Conservation (phyloP, 2,329 filamentous ascomycete species). For the Epicoccum nigrum region DNA sequence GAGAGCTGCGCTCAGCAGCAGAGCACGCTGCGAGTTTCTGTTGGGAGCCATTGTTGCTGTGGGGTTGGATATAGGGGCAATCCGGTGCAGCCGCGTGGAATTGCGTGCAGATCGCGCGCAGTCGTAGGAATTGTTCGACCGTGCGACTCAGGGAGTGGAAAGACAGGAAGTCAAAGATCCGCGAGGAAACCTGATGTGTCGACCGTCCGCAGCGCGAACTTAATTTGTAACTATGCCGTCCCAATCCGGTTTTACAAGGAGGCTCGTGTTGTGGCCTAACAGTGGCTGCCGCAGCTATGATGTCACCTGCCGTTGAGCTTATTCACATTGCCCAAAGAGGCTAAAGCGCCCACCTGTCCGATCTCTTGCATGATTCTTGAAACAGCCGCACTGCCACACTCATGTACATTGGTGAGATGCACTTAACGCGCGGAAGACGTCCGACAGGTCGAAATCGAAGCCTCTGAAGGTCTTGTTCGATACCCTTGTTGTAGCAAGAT, state of each 20-base stretch:
- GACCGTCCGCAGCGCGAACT: constrained; percentile 1
- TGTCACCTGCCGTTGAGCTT: constrained; percentile 11
- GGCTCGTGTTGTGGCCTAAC: constrained; percentile 9
- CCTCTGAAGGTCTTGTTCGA: no score
- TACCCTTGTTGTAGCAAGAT: no score
- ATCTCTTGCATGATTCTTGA: no score
- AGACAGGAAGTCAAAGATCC: neutral
- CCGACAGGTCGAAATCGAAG: no score
- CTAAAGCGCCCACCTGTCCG: constrained; percentile 4
- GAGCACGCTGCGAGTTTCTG: constrained; percentile 22
- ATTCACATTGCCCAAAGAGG: constrained; percentile 4
- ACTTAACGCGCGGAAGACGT: no score
- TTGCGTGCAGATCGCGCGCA: constrained; percentile 1
- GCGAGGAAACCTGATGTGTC: neutral
- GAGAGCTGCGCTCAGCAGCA: constrained; percentile 32
- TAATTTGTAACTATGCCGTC: constrained; percentile 4
- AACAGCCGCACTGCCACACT: neutral
- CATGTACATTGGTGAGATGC: neutral
- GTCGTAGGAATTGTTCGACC: neutral
- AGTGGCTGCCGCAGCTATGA: constrained; percentile 3
- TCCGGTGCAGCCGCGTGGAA: neutral
- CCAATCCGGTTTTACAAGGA: constrained; percentile 16
- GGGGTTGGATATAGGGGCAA: constrained; percentile 2
- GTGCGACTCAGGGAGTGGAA: neutral
- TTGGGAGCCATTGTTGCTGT: constrained; percentile 23